These are phyloP conservation scores for Chamaenerion angustifolium DNA, from an alignment of 345 rosid species.

Conservation along the genomic window DNA sequence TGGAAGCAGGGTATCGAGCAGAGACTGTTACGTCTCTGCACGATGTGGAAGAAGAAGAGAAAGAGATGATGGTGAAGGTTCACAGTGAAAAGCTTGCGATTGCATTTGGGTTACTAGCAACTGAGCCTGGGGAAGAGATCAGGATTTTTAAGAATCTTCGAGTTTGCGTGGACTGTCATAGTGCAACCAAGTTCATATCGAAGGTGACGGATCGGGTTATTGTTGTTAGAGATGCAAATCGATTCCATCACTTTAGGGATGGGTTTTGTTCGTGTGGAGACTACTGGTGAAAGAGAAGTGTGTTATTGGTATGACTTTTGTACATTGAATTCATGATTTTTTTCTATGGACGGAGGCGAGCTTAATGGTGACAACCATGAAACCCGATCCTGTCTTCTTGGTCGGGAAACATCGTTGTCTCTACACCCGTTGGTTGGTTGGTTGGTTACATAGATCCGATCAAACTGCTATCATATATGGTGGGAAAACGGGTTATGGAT, in stretches of 20 bases:
- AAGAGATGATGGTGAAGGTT: conserved; percentile 49
- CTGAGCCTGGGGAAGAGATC: conserved; percentile 54
- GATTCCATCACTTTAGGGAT: conserved; percentile 71
- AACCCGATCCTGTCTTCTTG: no score
- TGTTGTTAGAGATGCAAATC: conserved; percentile 66
- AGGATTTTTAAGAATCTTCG: conserved; percentile 67
- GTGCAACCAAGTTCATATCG: conserved; percentile 59
- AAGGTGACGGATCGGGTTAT: conserved; percentile 55
- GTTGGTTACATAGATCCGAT: no score
- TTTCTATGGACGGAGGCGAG: no score
- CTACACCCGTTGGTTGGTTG: no score
- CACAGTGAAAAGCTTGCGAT: conserved; percentile 81
- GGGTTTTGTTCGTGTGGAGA: conserved; percentile 78
- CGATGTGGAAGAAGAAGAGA: conserved; percentile 86
- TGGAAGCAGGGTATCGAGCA: conserved; percentile 60
- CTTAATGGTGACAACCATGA: no score
- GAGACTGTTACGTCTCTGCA: conserved; percentile 50
- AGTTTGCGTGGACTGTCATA: conserved; percentile 70
- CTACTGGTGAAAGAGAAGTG: conserved; percentile 35
- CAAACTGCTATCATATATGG: no score
- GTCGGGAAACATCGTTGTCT: no score
- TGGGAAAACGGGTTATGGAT: no score
- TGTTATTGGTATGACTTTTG: no score
- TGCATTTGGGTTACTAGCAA: conserved; percentile 63
- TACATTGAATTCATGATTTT: no score